These are phyloP conservation scores for Cryptococcus sp. DNA, from an alignment of 1,284 basidiomycete genomes.

Conservation along the genomic window DNA sequence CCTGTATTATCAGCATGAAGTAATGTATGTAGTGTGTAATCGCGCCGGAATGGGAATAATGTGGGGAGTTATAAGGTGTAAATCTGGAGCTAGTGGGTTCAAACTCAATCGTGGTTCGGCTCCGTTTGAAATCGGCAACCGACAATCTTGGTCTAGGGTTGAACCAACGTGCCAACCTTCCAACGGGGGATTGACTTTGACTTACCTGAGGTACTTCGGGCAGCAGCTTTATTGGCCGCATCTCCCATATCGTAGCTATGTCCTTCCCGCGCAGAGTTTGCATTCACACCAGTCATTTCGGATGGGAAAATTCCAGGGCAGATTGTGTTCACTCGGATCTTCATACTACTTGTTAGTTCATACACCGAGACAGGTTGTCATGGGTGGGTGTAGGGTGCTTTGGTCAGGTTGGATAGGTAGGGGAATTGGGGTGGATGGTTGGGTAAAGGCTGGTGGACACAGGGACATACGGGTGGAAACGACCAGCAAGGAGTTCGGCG, in stretches of 20 bases:
- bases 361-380: background rate
- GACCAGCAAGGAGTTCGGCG: slow-evolving; percentile 21
- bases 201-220: slow-evolving; percentile 17
- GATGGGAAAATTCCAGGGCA: slow-evolving; percentile 31
- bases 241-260: slow-evolving; percentile 6
- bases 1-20: slow-evolving; percentile 10
- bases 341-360: slow-evolving; percentile 13
- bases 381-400: no score
- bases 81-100: no score
- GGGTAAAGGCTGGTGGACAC: background rate
- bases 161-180: no score
- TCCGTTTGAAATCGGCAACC: no score
- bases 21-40: no score
- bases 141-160: no score
- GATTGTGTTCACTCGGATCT: slow-evolving; percentile 37
- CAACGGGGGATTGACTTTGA: no score
- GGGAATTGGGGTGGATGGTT: background rate
- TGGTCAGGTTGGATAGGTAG: no score
- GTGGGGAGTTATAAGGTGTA: no score
- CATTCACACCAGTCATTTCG: slow-evolving; percentile 26
- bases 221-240: slow-evolving; percentile 19
- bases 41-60: no score
- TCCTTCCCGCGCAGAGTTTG: slow-evolving; percentile 11
- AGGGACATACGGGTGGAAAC: slow-evolving; percentile 28
- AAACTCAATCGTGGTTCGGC: no score